Evolutionary conservation across 345 rosid species (phyloP).

Genomic region (Bruguiera gymnorhiza): DNA sequence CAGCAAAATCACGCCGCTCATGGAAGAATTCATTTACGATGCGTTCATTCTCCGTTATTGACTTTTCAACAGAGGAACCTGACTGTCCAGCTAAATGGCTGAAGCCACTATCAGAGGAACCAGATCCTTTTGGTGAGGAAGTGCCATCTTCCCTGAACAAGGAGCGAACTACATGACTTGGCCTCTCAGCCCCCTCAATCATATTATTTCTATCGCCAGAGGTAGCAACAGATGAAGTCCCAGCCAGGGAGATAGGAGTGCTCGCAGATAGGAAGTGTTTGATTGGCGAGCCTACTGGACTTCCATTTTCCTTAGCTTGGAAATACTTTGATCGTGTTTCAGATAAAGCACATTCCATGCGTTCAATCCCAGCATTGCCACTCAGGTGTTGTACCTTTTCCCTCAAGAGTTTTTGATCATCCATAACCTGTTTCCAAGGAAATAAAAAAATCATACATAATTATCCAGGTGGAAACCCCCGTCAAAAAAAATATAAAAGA

Average conservation of each 20-base stretch:
- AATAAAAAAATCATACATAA: neutral
- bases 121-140: slow-evolving; percentile 33
- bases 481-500: no score
- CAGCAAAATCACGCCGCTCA: slow-evolving; percentile 41
- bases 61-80: slow-evolving; percentile 29
- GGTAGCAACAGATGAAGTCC: slow-evolving; percentile 31
- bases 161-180: slow-evolving; percentile 52
- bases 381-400: slow-evolving; percentile 75
- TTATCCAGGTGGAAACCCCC: no score
- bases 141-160: slow-evolving; percentile 46
- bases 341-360: slow-evolving; percentile 73
- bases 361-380: slow-evolving; percentile 72
- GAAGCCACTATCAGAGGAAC: slow-evolving; percentile 31
- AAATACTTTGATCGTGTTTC: slow-evolving; percentile 66
- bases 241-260: slow-evolving; percentile 32
- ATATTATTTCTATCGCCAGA: slow-evolving; percentile 25
- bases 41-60: slow-evolving; percentile 63
- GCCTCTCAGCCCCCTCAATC: slow-evolving; percentile 31
- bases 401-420: slow-evolving; percentile 76
- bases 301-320: slow-evolving; percentile 53
- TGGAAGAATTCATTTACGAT: slow-evolving; percentile 75
- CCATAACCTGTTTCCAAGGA: slow-evolving; percentile 51
- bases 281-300: slow-evolving; percentile 49
- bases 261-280: slow-evolving; percentile 28
- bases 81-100: slow-evolving; percentile 25